Evolutionary conservation across 2,329 filamentous ascomycete genomes (phyloP).

Genomic region (Hirsutella minnesotensis): DNA sequence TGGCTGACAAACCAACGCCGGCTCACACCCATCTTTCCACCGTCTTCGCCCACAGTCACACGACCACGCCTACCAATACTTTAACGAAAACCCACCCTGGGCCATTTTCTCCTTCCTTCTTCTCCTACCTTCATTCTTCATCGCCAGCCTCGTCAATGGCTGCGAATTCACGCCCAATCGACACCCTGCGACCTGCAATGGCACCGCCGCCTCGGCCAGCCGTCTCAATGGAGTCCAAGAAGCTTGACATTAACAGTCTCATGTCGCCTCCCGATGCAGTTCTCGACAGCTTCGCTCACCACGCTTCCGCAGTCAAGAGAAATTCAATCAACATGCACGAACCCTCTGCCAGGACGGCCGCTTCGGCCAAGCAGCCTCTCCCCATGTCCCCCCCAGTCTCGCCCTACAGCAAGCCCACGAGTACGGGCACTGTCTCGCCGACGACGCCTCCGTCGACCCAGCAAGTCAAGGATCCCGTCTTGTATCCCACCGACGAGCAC

Average conservation of each 20-base stretch:
- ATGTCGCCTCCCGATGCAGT: constrained; percentile 51
- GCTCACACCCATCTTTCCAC: constrained; percentile 16
- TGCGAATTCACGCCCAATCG: constrained; percentile 10
- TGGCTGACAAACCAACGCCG: constrained; percentile 24
- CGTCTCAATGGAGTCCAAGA: constrained; percentile 19
- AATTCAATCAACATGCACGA: constrained; percentile 1
- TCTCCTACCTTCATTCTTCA: constrained; percentile 6
- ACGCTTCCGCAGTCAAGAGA: constrained; percentile 2
- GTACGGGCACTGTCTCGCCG: constrained; percentile 17
- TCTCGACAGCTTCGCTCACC: constrained; percentile 38
- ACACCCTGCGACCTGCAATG: constrained; percentile 13
- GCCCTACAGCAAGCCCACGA: constrained; percentile 27
- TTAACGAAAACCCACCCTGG: constrained; percentile 4
- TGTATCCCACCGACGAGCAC: constrained; percentile 39
- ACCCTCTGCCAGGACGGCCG: constrained; percentile 10
- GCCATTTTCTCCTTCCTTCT: constrained; percentile 4
- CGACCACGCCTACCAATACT: constrained; percentile 2
- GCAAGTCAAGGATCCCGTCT: constrained; percentile 40
- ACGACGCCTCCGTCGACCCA: constrained; percentile 15
- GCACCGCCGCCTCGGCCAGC: constrained; percentile 16
- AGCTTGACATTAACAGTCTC: constrained; percentile 39
- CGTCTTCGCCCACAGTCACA: constrained; percentile 16
- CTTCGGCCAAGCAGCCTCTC: constrained; percentile 20
- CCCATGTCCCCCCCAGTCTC: constrained; percentile 49
- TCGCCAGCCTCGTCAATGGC: constrained; percentile 14